Base-by-base conservation (phyloP, 345 rosid species). In the Sisymbrium altissimum region DNA sequence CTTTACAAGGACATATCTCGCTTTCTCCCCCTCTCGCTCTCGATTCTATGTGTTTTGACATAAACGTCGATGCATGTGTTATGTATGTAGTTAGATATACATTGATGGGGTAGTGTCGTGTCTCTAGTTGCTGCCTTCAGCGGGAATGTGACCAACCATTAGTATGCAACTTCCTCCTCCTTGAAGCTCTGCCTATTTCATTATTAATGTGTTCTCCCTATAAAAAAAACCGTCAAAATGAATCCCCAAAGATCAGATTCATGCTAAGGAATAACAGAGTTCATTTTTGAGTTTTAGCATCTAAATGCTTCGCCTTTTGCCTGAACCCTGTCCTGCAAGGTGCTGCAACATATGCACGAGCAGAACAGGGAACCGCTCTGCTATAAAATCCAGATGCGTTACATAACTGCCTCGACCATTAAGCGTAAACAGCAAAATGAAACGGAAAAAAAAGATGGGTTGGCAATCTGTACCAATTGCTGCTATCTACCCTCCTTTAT, bases 381-480 rank as follows among this genome's bases (percentile, higher is more conserved):
- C 40, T 48, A 62, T 50, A 39, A 4, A 52, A 61, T 38, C 76
- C 45, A 72, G 69, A 40, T 72, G n/a, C 70, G 19, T 40, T 71
- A 19, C 66, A 58, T 45, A 43, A 39, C 25, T 33, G 12, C 19
- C 38, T 59, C 36, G 23, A 5, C 33, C 43, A 35, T 55, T 18
- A 32, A 55, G 21, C 35, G 7, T 58, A 1, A 35, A 35, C 44
- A 36, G 3, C 13, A 7, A 32, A 68, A 50, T 33, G 44, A 23
- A 33, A 48, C 4, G 11, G 6, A 33, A 68, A 18, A 9, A 33
- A 68, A 13, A 43, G 18, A 41, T 18, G 48, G 33, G 49, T 36
- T n/a, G 21, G 21, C 49, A 52, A 66, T 38, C 41, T 25, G 4
- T 25, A 25, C 52, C 67, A 41, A 18, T 62, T 48, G 57, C 32